Base-by-base conservation (phyloP, 495 filamentous ascomycete genomes). In the Rostrohypoxylon terebratum region DNA sequence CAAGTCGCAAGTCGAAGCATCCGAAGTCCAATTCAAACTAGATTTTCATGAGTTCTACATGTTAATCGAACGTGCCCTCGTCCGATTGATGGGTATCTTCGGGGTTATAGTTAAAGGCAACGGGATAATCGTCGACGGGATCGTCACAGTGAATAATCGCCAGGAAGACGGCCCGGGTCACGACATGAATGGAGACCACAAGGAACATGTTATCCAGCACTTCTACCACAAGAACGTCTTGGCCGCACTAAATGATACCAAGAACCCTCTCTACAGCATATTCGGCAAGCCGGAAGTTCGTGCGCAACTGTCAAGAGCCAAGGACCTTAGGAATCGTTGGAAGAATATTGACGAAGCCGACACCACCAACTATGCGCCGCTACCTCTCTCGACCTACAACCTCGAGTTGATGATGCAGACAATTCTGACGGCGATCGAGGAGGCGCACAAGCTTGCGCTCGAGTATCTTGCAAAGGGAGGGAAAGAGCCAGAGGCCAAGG, bases 31-130 rank as follows among this genome's bases (percentile, higher is more conserved):
- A 84, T 92, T 92, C 80, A 90, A 91, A 74, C 79, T 91, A 6
- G 90, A 92, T 69, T 92, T 91, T 68, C 87, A 89, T 79, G 90
- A 92, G 67, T 92, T 87, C 80, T 91, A 91, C 82, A 87, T 88
- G 66, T 79, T 90, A 0, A 81, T 91, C 16, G 90, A 92, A 77
- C 86, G 89, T 6, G 87, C 87, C 0, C 81, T 91, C 3, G 87
- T 90, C 1, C 88, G 89, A 55, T 76, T 90, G 4, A 82, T 90
- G 23, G 84, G 79, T 0, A 84, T 91, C 0, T 89, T 87, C 54
- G 86, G 84, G 14, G 83, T 90, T 2, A 65, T 64, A 0, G 80
- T 90, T 0, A 78, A 79, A 6, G 68, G 79, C 4, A 14, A 57
- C 20, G 68, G 53, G 10, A 62, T 62, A 23, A 31, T 33, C 16